Percentiles rank a stretch among this genome's conserved stretches.
phyloP scores from a whole-genome alignment of 768 basidiomycete species.

The Agrocybe chaxingu region DNA sequence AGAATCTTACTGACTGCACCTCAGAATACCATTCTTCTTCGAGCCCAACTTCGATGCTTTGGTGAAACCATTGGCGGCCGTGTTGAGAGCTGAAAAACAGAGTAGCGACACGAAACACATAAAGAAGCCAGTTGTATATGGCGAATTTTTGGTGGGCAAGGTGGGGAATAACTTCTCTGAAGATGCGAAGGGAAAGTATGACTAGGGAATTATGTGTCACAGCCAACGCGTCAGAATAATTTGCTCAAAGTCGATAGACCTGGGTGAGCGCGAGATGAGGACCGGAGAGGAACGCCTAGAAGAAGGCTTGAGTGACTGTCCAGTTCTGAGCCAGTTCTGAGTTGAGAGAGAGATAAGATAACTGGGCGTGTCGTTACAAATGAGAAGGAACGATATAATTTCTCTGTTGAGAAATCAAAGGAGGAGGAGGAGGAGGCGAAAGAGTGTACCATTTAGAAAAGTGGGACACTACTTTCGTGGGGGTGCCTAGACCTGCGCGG shows the following conservation, averaged over 20 bases:
- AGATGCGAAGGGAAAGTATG: slow-evolving; percentile 36
- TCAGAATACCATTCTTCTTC: slow-evolving; percentile 88
- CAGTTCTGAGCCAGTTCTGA: no score
- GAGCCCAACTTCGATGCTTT: slow-evolving; percentile 82
- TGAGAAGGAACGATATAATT: no score
- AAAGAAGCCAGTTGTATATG: slow-evolving; percentile 59
- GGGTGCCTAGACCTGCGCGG: no score
- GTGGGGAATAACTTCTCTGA: slow-evolving; percentile 69
- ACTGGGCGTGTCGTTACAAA: no score
- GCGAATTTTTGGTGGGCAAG: slow-evolving; percentile 72
- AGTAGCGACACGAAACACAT: slow-evolving; percentile 10
- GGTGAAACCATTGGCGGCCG: slow-evolving; percentile 64
- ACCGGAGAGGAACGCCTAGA: no score
- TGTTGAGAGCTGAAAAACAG: slow-evolving; percentile 37
- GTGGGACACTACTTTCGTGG: no score
- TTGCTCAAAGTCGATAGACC: background rate
- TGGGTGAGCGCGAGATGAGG: background rate
- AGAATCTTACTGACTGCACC: slow-evolving; percentile 4
- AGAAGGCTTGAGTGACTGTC: no score
- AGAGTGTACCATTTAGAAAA: no score
- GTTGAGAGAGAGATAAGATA: no score
- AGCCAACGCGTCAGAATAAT: slow-evolving; percentile 1
- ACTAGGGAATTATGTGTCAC: slow-evolving; percentile 4
- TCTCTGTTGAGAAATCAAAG: no score
- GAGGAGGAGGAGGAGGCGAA: no score